Evolutionary conservation across 2,329 filamentous ascomycete species (phyloP), one percentile per base, ranked within the genome.

Genomic region (Colletotrichum chrysophilum): DNA sequence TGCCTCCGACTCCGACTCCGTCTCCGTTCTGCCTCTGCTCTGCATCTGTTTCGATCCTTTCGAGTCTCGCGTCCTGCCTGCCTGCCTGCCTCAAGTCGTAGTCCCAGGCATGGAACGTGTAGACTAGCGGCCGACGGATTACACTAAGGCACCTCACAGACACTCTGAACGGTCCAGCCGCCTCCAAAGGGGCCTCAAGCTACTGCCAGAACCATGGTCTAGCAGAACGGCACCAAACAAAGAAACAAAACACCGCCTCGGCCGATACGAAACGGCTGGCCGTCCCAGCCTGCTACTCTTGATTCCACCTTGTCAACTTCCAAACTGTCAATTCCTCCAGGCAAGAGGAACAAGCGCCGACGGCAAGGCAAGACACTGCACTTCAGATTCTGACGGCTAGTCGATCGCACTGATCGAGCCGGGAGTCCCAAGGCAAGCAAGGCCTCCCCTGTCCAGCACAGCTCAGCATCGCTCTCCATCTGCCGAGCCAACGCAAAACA

Each of bases 401-500:
- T 28, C 48, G 43, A 66, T 62, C 55, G 69, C 69, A 73, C 43
- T 75, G 73, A 64, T 28, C 58, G 55, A 55, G 48, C 48, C 28
- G 21, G 43, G 28, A 68, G 8, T 16, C 30, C 62, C 5, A 52
- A 21, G 43, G 62, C 58, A 9, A 60, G 65, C 70, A 73, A 73
- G 64, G 70, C 43, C 58, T 52, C 58, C 70, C 70, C 43, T 76
- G 69, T 38, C 62, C 61, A 30, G 36, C 34, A 62, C 36, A 43
- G 58, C 52, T 67, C 66, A 30, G 36, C 34, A 62, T 30, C 43
- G 58, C 30, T 34, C 65, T 28, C 55, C 70, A 55, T 66, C 68
- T 74, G 70, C 74, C 74, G 74, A 76, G 74, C 70, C 74, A 76
- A 76, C 43, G 70, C 74, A 73, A 76, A 76, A 76, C 74, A 66